These are phyloP conservation scores for Mycena haematopus DNA, from an alignment of 768 basidiomycete genomes.

Conservation along the genomic window DNA sequence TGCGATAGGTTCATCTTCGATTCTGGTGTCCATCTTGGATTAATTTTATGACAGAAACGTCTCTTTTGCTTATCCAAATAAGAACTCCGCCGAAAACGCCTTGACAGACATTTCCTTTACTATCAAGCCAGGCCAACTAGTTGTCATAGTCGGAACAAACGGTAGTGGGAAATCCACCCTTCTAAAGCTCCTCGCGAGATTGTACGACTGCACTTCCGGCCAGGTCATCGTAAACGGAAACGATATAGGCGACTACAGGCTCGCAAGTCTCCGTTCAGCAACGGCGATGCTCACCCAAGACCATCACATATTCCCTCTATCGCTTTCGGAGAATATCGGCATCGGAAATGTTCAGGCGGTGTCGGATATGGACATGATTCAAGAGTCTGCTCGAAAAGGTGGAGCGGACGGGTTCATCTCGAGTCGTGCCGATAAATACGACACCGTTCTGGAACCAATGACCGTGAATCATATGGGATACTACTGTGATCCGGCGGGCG, in stretches of 20 bases:
- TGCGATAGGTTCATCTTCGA: constrained; percentile 25
- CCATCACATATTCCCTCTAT: constrained; percentile 42
- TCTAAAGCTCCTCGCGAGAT: constrained; percentile 47
- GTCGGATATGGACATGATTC: background rate
- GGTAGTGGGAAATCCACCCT: constrained; percentile 53
- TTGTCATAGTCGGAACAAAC: constrained; percentile 54
- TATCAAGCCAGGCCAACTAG: constrained; percentile 47
- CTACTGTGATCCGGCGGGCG: constrained; percentile 15
- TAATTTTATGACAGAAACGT: constrained; percentile 40
- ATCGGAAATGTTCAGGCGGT: constrained; percentile 6
- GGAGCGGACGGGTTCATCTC: constrained; percentile 19
- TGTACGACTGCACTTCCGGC: constrained; percentile 35
- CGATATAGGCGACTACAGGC: constrained; percentile 38
- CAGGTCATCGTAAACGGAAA: constrained; percentile 45
- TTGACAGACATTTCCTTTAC: constrained; percentile 43
- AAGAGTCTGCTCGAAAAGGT: constrained; percentile 14
- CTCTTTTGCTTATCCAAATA: constrained; percentile 42
- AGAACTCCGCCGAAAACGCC: constrained; percentile 18
- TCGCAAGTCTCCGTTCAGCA: constrained; percentile 39
- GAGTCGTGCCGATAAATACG: constrained; percentile 2
- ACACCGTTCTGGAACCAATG: constrained; percentile 32
- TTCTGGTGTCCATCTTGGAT: too few species aligned
- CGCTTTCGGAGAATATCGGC: constrained; percentile 45
- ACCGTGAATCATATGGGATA: background rate
- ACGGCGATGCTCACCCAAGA: constrained; percentile 52